Base-by-base conservation (phyloP, 2,329 filamentous ascomycete species). In the Exserohilum turcica region DNA sequence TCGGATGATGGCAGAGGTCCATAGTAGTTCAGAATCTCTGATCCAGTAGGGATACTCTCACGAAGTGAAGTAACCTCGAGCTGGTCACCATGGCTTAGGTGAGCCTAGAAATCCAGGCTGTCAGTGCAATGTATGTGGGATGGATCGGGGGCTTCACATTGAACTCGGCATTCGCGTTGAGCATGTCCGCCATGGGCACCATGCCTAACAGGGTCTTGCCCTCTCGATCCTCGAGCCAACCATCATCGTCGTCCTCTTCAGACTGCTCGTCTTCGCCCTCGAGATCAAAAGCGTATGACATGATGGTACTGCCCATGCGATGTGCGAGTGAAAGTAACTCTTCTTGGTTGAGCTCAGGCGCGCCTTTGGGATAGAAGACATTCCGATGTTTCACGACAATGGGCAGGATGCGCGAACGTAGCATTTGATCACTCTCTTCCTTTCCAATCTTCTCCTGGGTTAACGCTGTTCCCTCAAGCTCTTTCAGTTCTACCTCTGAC, bases 101-200 rank as follows among this genome's bases (percentile, higher is more conserved):
- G 64, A 0, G 62, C 64, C 63, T 65, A 33, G 1, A 9, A 15
- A 7, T 3, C 6, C 3, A 21, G 3, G 1, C 15, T 6, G 13
- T 58, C 29, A 58, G 48, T n/a, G 10, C 8, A 15, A 5, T 47
- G 1, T 31, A 24, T 3, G 1, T 3, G 10, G 35, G 8, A 6
- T 12, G 8, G 8, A 24, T 27, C 19, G 42, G 13, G 13, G 5
- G 8, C 13, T 54, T 35, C 40, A 64, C 63, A 9, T 66, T 66
- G 42, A 66, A 66, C 6, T 62, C 62, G 9, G 64, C 64, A 18
- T 66, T 63, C 0, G 64, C 62, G 29, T 66, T 66, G 0, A 66
- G 54, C 2, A 65, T 58, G 6, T 66, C 64, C 6, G 64, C 64
- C 64, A 66, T 66, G 1, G 64, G 64, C 15, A 65, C 64, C 64